These are phyloP conservation scores for Ocimum tenuiflorum DNA, from an alignment of 257 asterid genomes.

Conservation along the genomic window DNA sequence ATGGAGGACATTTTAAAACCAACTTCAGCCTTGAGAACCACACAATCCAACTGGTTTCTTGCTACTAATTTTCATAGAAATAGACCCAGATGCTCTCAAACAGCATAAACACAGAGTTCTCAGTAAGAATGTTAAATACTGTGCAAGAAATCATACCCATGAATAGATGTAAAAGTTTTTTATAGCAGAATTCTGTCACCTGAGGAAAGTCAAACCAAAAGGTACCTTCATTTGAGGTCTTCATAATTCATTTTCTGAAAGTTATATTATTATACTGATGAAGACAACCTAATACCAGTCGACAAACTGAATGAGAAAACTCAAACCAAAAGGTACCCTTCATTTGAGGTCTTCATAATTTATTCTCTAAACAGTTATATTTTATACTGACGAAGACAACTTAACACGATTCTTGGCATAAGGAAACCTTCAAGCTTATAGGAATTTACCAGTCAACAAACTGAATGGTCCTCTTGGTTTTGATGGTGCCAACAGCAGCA, in stretches of 20 bases:
- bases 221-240: not conserved
- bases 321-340: not conserved
- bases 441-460: constrained; percentile 32
- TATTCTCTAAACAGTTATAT: not conserved
- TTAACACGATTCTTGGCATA: not conserved
- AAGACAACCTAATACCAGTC: not conserved
- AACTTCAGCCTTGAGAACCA: not conserved
- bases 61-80: not conserved
- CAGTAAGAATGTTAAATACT: not conserved
- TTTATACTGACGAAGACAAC: not conserved
- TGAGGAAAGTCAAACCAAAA: not conserved
- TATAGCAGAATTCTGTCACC: not conserved
- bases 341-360: not conserved
- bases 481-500: constrained; percentile 31
- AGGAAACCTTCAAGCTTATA: not conserved
- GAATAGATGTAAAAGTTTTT: not conserved
- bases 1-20: not conserved
- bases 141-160: not conserved
- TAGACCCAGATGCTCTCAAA: not conserved
- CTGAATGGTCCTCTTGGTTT: constrained; percentile 31
- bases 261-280: not conserved
- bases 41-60: not conserved
- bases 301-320: too few species aligned
- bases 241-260: too few species aligned
- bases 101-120: not conserved